Evolutionary conservation across 495 filamentous ascomycete genomes (phyloP), one percentile per base, ranked within the genome.

Genomic region (Penicillium mononematosum): DNA sequence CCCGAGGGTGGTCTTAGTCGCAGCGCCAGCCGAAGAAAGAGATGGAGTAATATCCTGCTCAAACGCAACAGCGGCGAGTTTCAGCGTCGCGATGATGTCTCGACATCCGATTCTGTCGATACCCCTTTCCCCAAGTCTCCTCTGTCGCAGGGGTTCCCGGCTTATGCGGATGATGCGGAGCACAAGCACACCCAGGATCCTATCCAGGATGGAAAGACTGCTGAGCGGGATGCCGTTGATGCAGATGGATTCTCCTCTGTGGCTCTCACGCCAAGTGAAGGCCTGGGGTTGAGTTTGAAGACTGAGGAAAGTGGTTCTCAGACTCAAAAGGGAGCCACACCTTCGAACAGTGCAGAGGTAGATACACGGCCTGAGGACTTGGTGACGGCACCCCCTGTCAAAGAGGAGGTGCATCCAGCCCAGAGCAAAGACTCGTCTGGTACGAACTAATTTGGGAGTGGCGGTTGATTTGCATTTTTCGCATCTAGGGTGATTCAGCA

Each of bases 41-140:
- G 76, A 47, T 78, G 74, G 75, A 79, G 75, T 42, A 79, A 73
- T 50, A 70, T 77, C 9, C 59, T 79, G 16, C 63, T 74, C 12
- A 68, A 68, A 29, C 71, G 73, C 14, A 75, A 79, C 12, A 74
- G 72, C 44, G 60, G 66, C 41, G 73, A 77, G 41, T 65, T 71
- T 46, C 68, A 70, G 31, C 69, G 59, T 14, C 16, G n/a, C 29
- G 71, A 73, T 17, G 62, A 56, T 2, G 58, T 38, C 29, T 29
- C 58, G 8, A 45, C 44, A 17, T 32, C 50, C 2, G 55, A 66
- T 2, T 49, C 45, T 12, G 11, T 39, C 1, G 72, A 75, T 9
- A n/a, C 25, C 1, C 43, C 61, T 1, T 75, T 63, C 41, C 67
- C 71, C 5, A 74, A 67, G 41, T 77, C 75, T n/a, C 73, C 72